Conservation (phyloP, 129 eudicot species). For the Flaveria robusta region DNA sequence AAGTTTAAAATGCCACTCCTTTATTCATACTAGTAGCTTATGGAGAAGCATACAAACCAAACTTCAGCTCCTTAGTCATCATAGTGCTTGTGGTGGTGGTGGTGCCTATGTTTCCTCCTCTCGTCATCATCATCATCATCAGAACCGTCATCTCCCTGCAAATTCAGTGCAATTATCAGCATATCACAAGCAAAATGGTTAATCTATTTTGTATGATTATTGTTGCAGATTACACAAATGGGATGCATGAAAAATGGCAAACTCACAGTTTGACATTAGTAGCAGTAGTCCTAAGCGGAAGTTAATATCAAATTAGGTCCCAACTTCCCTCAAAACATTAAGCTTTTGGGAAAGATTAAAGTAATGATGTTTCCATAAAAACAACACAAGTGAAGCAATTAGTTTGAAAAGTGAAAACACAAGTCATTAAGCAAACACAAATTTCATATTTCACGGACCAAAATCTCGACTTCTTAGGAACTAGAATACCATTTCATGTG, state of each 20-base stretch:
- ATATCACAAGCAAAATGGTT: slow-evolving; percentile 1
- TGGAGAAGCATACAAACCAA: slow-evolving; percentile 32
- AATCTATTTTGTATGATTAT: neutral
- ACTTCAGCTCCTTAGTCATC: slow-evolving; percentile 57
- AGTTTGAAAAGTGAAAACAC: neutral
- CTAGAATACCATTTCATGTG: neutral
- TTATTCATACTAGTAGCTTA: slow-evolving; percentile 36
- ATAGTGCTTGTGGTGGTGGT: slow-evolving; percentile 47
- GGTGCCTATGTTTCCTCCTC: slow-evolving; percentile 52
- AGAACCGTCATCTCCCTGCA: slow-evolving; percentile 60
- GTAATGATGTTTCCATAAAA: neutral
- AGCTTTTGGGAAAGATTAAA: neutral
- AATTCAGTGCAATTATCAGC: slow-evolving; percentile 13
- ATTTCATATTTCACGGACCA: neutral
- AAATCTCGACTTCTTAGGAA: neutral
- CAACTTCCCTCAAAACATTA: neutral
- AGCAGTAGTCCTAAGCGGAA: neutral
- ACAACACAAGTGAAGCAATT: neutral
- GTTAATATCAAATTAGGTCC: neutral
- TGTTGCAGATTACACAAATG: neutral
- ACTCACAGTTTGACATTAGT: neutral
- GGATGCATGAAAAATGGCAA: neutral
- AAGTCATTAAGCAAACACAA: neutral
- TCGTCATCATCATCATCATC: slow-evolving; percentile 71
- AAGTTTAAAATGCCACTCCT: slow-evolving; percentile 29